Percentiles rank a stretch among this genome's conserved stretches.
Evolutionary conservation across 192 early-diverging fungal species (phyloP).

Genomic region (Umbelopsis sp.): DNA sequence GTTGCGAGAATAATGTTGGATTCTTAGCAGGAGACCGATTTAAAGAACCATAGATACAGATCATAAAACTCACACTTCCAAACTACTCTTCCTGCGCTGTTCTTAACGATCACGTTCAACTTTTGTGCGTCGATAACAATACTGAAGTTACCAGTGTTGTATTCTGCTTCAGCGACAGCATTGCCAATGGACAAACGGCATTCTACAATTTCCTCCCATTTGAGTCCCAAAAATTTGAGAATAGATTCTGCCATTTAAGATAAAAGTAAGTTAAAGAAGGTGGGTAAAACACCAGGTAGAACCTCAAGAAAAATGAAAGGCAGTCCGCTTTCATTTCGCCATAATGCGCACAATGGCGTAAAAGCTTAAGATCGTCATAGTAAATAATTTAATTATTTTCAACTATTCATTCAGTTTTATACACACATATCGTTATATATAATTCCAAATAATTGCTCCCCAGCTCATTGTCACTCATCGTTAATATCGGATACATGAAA

Average conservation of each 20-base stretch:
- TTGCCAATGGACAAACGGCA: conserved; percentile 35
- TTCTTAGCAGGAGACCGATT: background rate
- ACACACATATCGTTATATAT: no score
- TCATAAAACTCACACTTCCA: conserved; percentile 34
- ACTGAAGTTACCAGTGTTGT: conserved; percentile 24
- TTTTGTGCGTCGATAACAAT: conserved; percentile 22
- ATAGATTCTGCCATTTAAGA: conserved; percentile 16
- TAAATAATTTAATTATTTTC: no score
- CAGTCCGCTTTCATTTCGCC: no score
- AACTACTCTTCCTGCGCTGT: conserved; percentile 15
- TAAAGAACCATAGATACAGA: background rate
- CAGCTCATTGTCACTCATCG: no score
- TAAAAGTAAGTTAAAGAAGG: background rate
- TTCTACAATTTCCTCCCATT: conserved; percentile 25
- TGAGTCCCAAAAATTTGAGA: conserved; percentile 25
- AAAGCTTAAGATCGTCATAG: no score
- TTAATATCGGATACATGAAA: background rate
- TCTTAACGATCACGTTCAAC: conserved; percentile 21
- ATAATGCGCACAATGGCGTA: no score
- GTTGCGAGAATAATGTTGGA: no score
- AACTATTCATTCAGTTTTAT: no score
- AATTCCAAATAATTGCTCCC: no score
- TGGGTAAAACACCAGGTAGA: no score
- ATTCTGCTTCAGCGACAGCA: conserved; percentile 24
- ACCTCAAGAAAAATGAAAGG: no score